A percentile compares a stretch with the other conserved stretches of the same genome.
phyloP scores from a whole-genome alignment of 192 early-diverging fungal genomes.

The Umbelopsis vinacea region DNA sequence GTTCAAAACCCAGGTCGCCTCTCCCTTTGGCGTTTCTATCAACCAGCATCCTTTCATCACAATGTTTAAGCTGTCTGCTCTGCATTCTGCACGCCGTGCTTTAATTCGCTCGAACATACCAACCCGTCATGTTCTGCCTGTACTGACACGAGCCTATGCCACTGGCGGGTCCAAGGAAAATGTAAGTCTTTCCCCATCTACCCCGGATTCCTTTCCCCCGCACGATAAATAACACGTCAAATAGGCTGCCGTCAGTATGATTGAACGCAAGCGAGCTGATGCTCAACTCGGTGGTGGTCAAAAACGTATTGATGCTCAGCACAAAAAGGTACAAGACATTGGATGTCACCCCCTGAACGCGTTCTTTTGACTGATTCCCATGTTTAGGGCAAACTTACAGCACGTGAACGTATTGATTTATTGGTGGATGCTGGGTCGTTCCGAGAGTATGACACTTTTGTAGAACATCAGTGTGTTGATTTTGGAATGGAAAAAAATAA shows the following conservation, averaged over 20 bases:
- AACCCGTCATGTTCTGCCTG: not conserved
- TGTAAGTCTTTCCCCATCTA: not conserved
- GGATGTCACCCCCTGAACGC: not conserved
- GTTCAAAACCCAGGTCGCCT: not conserved
- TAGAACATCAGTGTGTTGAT: slow-evolving; percentile 92
- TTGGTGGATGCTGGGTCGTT: slow-evolving; percentile 85
- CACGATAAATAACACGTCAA: not conserved
- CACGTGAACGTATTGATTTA: slow-evolving; percentile 86
- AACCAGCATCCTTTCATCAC: slow-evolving; percentile 4
- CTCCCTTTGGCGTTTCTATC: not conserved
- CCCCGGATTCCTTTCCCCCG: not conserved
- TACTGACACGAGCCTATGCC: slow-evolving; percentile 13
- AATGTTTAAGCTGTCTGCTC: slow-evolving; percentile 10
- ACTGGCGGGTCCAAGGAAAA: slow-evolving; percentile 19
- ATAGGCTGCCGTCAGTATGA: slow-evolving; percentile 47
- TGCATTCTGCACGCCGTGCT: slow-evolving; percentile 9
- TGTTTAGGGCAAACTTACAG: slow-evolving; percentile 87
- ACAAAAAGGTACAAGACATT: slow-evolving; percentile 67
- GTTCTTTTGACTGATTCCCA: not conserved
- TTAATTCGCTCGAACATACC: not conserved
- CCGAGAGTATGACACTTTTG: slow-evolving; percentile 91
- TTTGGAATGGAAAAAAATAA: slow-evolving; percentile 83
- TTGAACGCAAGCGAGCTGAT: slow-evolving; percentile 73
- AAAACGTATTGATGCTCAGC: slow-evolving; percentile 81
- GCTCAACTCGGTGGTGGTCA: slow-evolving; percentile 80